Base-by-base conservation (phyloP, 108 stramenopile genomes). In the Nitzschia sp. region DNA sequence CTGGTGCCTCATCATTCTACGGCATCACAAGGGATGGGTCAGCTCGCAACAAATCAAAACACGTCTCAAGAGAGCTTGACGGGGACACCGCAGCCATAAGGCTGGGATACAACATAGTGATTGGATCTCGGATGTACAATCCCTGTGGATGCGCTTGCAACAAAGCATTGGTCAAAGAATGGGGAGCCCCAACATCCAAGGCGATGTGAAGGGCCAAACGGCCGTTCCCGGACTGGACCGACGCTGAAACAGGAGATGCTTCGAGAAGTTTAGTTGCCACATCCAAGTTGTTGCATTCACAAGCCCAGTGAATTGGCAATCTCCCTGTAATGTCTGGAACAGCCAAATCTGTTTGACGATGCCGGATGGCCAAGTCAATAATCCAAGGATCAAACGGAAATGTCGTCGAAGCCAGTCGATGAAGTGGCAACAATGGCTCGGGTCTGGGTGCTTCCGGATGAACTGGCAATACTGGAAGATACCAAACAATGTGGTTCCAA, bases 91-190 rank as follows among this genome's bases (percentile, higher is more conserved):
- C 67, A 8, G 74, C 67, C 5, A 75, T 42, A 20, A 67, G 46
- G 63, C 60, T 68, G 2, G 74, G 74, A 60, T 51, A 75, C 11
- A 75, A 53, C 22, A 41, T 57, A 10, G 74, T 75, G 2, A 55
- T 20, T 43, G 74, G 74, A 51, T 75, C 74, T 17, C 14, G 50
- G 11, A 63, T 48, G 21, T 75, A 63, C 43, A 75, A 29, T 24
- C 67, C 62, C 20, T 51, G 62, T 0, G 74, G 74, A 44, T 75
- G 56, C 0, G 58, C 67, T 12, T 56, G 34, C 10, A 75, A 46
- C 10, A 75, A 51, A 20, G 65, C 57, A 19, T 64, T 42, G 29
- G 66, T 73, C 34, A 73, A 40, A 3, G 53, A 10, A 57, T 55
- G 20, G 0, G 72, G 58, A 12, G 53, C 57, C 6, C 52, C 38